Evolutionary conservation across 1,284 basidiomycete genomes (phyloP), one percentile per base, ranked within the genome.

Genomic region (Ganoderma resinaceum): DNA sequence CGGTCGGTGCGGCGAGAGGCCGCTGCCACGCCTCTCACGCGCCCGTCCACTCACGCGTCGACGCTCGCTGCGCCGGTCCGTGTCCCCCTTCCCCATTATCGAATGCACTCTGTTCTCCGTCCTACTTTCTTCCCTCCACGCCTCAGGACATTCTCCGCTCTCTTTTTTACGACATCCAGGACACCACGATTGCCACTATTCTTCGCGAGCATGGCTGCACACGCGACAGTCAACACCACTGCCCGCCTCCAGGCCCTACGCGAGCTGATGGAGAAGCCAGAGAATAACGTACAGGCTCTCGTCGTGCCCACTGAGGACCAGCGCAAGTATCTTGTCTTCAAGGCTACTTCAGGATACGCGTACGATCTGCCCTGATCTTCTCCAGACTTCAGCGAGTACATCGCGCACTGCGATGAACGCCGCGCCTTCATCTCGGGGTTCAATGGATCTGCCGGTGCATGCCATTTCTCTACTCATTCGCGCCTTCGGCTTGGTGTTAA

Each of bases 391-490:
- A 96, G 95, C 80, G 97, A 98, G 80, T 98, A 98, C 80, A 87
- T 92, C 38, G 94, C 95, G 0, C 84, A 87, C 37, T 94, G 92
- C 71, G 96, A 98, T 80, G 86, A 94, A 66, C 86, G 96, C 58
- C 86, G 97, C 33, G 93, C 89, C 0, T 98, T 89, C 82, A 94
- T 98, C 70, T 95, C 95, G 43, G 95, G 95, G 14, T 99, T 99
- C 82, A 95, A 89, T 70, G 97, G 97, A 43, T 97, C 95, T 26
- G 96, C 97, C 69, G 97, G 95, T 89, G 72, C 71, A 81, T 76
- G 53, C 14, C 3, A 8, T 35, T 20, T 40, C 43, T 35, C 26
- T 20, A 18, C 26, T 52, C 12, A 20, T 35, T 20, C 29, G 23
- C 23, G 12, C 62, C 65, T 20, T 69, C 26, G 31, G 40, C 42